Evolutionary conservation across 2,329 filamentous ascomycete genomes (phyloP).

Genomic region (Diaporthe aspalathi): DNA sequence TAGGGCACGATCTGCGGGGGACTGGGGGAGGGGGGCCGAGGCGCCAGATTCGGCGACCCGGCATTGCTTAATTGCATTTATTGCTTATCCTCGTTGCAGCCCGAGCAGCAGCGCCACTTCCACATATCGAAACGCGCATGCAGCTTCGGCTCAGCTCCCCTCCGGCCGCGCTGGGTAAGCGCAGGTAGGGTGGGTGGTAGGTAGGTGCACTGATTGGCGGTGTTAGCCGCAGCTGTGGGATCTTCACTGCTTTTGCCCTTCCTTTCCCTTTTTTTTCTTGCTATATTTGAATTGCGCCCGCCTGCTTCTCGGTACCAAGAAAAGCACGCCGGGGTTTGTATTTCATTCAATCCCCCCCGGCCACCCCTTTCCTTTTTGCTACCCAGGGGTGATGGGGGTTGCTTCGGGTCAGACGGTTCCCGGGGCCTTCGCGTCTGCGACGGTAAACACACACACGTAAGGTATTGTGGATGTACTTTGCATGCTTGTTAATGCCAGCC

Average conservation of each 20-base stretch:
- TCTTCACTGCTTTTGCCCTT: background rate
- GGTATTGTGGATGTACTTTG: too few relatives aligned
- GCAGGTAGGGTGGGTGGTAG: background rate
- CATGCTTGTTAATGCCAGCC: background rate
- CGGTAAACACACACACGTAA: background rate
- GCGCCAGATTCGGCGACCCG: background rate
- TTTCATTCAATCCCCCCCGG: background rate
- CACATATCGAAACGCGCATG: background rate
- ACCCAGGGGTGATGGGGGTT: background rate
- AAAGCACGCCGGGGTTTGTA: background rate
- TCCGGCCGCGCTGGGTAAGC: slow-evolving; percentile 2
- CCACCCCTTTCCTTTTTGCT: background rate
- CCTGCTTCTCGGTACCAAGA: slow-evolving; percentile 2
- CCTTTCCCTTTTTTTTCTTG: background rate
- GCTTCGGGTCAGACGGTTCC: slow-evolving; percentile 1
- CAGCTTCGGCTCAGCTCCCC: slow-evolving; percentile 8
- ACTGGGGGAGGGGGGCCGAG: too few relatives aligned
- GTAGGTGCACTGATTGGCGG: slow-evolving; percentile 13
- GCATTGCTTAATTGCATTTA: background rate
- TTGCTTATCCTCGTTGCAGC: background rate
- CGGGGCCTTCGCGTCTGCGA: slow-evolving; percentile 11
- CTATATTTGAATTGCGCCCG: slow-evolving; percentile 16
- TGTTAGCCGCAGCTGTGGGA: slow-evolving; percentile 26
- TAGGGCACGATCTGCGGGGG: slow-evolving; percentile 6
- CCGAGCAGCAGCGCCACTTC: slow-evolving; percentile 19